These are phyloP conservation scores for Aspergillus sclerotialis DNA, from an alignment of 2,329 filamentous ascomycete species.

Conservation along the genomic window DNA sequence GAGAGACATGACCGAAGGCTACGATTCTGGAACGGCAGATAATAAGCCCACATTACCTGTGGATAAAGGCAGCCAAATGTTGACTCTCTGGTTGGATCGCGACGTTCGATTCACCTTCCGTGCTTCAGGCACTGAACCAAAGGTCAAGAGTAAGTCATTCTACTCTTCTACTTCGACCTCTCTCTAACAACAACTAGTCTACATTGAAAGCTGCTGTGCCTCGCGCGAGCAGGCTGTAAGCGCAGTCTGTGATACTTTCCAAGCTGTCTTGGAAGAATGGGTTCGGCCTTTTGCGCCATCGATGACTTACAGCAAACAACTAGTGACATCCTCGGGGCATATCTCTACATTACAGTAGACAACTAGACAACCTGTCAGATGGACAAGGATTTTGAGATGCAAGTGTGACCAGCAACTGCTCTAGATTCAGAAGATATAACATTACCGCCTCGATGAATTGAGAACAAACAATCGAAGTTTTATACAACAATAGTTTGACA, in stretches of 20 bases:
- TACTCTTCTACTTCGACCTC: conserved; percentile 1
- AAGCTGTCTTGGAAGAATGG: conserved; percentile 32
- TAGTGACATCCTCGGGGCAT: conserved; percentile 33
- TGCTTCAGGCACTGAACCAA: conserved; percentile 59
- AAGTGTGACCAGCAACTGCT: not conserved
- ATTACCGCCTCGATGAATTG: not conserved
- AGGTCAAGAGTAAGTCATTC: conserved; percentile 51
- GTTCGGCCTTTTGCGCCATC: conserved; percentile 29
- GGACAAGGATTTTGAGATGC: not conserved
- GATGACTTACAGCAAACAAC: conserved; percentile 28
- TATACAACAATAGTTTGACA: not conserved
- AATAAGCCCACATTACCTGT: conserved; percentile 49
- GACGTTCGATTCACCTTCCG: conserved; percentile 52
- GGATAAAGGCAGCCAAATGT: conserved; percentile 55
- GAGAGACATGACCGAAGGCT: conserved; percentile 56
- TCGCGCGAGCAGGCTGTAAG: conserved; percentile 28
- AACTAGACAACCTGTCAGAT: not conserved
- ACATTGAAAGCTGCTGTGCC: conserved; percentile 35
- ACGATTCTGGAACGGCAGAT: conserved; percentile 49
- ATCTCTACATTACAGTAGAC: conserved; percentile 18
- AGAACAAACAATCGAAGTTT: not conserved
- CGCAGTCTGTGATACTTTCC: conserved; percentile 31
- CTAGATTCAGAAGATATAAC: not conserved
- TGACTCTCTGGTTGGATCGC: conserved; percentile 52
- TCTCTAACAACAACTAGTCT: conserved; percentile 22